Conservation (phyloP, 169 alveolate species). For the Theileria orientalis region DNA sequence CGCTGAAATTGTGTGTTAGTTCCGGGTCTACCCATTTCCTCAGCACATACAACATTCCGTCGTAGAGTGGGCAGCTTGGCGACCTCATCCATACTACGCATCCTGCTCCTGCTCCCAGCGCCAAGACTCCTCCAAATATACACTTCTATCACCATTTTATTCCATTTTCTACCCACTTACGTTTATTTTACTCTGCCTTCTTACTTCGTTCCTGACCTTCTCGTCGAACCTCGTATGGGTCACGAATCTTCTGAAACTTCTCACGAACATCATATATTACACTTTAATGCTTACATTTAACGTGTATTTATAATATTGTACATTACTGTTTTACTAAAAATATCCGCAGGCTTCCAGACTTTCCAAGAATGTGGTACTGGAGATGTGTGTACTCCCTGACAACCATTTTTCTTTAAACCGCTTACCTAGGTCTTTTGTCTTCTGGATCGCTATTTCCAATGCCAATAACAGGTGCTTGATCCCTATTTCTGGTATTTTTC, state of each 20-base stretch:
- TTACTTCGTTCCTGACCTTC: constrained; percentile 12
- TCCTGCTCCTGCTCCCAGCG: constrained; percentile 42
- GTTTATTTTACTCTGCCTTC: constrained; percentile 24
- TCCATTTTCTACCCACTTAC: constrained; percentile 8
- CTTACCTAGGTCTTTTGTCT: constrained; percentile 39
- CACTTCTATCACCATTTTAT: constrained; percentile 13
- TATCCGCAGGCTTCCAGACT: constrained; percentile 62
- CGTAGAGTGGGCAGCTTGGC: constrained; percentile 50
- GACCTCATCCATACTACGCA: constrained; percentile 37
- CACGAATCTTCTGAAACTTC: constrained; percentile 3
- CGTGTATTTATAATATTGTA: neutral
- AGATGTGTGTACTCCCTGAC: constrained; percentile 30
- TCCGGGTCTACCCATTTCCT: constrained; percentile 73
- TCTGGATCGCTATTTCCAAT: constrained; percentile 63
- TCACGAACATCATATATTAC: constrained; percentile 3
- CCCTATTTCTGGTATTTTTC: constrained; percentile 46
- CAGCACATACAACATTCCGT: constrained; percentile 45
- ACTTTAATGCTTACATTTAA: neutral
- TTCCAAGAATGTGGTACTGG: constrained; percentile 55
- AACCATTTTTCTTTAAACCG: neutral
- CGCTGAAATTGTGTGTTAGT: constrained; percentile 64
- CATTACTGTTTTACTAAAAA: constrained; percentile 3
- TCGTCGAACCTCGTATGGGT: neutral
- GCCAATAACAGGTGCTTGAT: constrained; percentile 59
- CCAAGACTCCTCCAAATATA: constrained; percentile 51